Base-by-base conservation (phyloP, 768 basidiomycete species). In the Russula griseocarnosa region DNA sequence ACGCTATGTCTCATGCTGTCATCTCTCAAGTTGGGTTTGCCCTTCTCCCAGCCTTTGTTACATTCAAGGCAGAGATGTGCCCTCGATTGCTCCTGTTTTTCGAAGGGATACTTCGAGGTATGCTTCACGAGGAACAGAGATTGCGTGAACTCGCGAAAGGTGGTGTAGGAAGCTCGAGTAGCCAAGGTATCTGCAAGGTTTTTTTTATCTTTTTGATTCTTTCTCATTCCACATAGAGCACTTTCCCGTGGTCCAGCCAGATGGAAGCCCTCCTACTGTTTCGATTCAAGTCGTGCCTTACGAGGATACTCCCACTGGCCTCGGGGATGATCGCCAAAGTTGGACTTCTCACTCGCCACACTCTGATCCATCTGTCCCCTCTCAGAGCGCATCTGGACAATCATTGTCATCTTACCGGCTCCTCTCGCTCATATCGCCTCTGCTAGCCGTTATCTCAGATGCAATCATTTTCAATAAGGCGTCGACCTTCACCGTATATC, bases 21-120 rank as follows among this genome's bases (percentile, higher is more conserved):
- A 74, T 84, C 51, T 82, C 85, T 6, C 80, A 82, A 50, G 81
- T 92, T 58, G 85, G 82, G 0, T 82, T 86, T 59, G 85, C 86
- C 18, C 74, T 92, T 59, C 80, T 92, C n/a, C 88, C 87, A 7
- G 87, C 88, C 0, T 87, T 94, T 67, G 77, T 79, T 36, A 85
- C 87, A 28, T 92, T 92, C 74, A 78, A 74, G 5, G 71, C 74
- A 20, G 82, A 80, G 65, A 88, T 91, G 85, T 78, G 84, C 63
- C 74, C 79, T 18, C 79, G 86, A 10, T 73, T 93, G 9, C 76
- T 92, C 49, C 74, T 75, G 3, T 90, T 92, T 73, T 89, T 90
- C 65, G 86, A 91, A 28, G 77, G 78, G 22, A 74, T 90, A 30
- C 68, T 92, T 9, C 79, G 83, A 60, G 77, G 78, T 30, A 74